phyloP scores from a whole-genome alignment of 805 yeast species.

The Diddensiella santjacobensis region DNA sequence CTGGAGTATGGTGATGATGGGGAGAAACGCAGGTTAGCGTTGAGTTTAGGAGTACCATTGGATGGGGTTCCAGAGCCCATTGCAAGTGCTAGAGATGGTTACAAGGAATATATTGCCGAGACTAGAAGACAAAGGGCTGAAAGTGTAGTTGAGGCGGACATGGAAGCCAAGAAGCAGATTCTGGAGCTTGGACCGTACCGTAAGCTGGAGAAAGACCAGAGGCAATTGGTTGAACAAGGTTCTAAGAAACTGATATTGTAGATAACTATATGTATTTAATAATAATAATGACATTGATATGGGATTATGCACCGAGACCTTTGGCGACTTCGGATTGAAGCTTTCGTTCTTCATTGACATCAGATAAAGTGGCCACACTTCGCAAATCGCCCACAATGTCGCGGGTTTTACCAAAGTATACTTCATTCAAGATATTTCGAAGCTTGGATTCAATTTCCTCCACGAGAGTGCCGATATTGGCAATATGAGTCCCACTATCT shows the following conservation, averaged over 20 bases:
- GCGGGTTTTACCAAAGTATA: slow-evolving; percentile 90
- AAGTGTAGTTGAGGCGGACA: background rate
- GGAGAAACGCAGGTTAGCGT: background rate
- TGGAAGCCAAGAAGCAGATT: background rate
- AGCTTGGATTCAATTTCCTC: slow-evolving; percentile 87
- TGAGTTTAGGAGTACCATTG: background rate
- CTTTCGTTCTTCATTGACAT: slow-evolving; percentile 36
- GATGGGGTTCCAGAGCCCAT: background rate
- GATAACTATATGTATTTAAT: background rate
- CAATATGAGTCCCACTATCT: slow-evolving; percentile 65
- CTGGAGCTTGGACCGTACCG: background rate
- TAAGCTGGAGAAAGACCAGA: background rate
- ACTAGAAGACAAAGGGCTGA: no score
- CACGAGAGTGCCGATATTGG: slow-evolving; percentile 77
- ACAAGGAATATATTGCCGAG: background rate
- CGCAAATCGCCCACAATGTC: slow-evolving; percentile 77
- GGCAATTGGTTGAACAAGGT: background rate
- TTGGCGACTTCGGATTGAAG: slow-evolving; percentile 43
- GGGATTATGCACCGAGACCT: slow-evolving; percentile 27
- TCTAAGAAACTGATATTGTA: background rate
- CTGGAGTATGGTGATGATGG: slow-evolving; percentile 4
- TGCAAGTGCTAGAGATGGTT: background rate
- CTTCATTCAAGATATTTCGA: slow-evolving; percentile 85
- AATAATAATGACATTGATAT: background rate
- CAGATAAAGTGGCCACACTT: slow-evolving; percentile 37